Percentiles rank a stretch among this genome's conserved stretches.
Conservation (phyloP, 768 basidiomycete genomes). For the Leccinellum albellum region DNA sequence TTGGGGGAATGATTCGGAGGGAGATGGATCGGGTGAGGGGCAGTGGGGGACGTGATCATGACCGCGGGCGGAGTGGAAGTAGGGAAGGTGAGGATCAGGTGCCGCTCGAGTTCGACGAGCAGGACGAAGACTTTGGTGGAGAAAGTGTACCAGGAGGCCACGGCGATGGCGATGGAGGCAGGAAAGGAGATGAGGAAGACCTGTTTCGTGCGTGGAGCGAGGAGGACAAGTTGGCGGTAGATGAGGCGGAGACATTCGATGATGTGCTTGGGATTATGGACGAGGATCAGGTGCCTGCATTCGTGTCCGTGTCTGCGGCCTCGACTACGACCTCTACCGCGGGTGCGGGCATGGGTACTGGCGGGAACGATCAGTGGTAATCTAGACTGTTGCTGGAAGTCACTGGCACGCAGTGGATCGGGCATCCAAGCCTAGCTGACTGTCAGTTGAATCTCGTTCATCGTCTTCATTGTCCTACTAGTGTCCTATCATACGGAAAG, state of each 20-base stretch:
- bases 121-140: conserved; percentile 57
- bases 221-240: conserved; percentile 29
- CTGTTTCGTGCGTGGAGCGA: conserved; percentile 26
- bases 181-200: conserved; percentile 14
- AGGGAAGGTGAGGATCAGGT: conserved; percentile 20
- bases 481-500: neutral
- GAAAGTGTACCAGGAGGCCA: conserved; percentile 1
- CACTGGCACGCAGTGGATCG: neutral
- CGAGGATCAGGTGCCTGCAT: conserved; percentile 27
- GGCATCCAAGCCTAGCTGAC: neutral
- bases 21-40: conserved; percentile 38
- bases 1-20: conserved; percentile 52
- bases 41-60: conserved; percentile 1
- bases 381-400: neutral
- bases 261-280: conserved; percentile 33
- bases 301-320: neutral
- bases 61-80: neutral
- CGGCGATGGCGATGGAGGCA: neutral
- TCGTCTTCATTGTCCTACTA: neutral
- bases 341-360: neutral
- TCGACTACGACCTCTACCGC: neutral
- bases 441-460: neutral
- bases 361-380: neutral
- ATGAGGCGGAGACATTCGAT: conserved; percentile 32
- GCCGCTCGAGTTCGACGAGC: conserved; percentile 59